A percentile compares a stretch with the other conserved stretches of the same genome.
Conservation (phyloP, 31 red algal genomes). For the Asparagopsis taxiformis region DNA sequence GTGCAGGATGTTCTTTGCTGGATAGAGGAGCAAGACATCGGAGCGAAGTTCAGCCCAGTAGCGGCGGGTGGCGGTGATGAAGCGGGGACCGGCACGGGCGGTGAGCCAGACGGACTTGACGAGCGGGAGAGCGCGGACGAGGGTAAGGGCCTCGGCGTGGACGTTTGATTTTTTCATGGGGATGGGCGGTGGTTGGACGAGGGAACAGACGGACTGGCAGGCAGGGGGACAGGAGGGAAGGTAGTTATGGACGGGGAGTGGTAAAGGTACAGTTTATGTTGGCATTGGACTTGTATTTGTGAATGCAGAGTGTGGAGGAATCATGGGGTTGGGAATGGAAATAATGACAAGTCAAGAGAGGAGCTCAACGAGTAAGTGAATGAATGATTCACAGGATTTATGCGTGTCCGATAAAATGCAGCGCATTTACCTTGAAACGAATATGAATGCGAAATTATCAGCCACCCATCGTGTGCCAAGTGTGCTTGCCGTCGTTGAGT, state of each 20-base stretch:
- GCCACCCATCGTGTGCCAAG: too few relatives aligned
- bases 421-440: too few relatives aligned
- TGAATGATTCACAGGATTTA: too few relatives aligned
- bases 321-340: too few relatives aligned
- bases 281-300: too few relatives aligned
- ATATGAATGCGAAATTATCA: too few relatives aligned
- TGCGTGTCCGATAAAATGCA: too few relatives aligned
- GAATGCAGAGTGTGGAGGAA: too few relatives aligned
- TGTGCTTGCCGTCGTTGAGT: too few relatives aligned
- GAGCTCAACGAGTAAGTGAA: too few relatives aligned
- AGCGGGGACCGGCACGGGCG: background rate
- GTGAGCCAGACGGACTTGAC: conserved; percentile 10
- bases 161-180: background rate
- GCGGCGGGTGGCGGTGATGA: background rate
- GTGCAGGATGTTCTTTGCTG: background rate
- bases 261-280: too few relatives aligned
- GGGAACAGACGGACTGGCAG: background rate
- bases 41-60: background rate
- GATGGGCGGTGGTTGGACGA: background rate
- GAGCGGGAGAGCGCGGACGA: conserved; percentile 28
- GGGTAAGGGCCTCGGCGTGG: conserved; percentile 25
- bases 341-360: too few relatives aligned
- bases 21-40: background rate
- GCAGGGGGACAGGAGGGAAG: background rate
- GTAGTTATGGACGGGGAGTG: background rate